These are phyloP conservation scores for Acarospora socialis DNA, from an alignment of 2,329 filamentous ascomycete species.

Conservation along the genomic window DNA sequence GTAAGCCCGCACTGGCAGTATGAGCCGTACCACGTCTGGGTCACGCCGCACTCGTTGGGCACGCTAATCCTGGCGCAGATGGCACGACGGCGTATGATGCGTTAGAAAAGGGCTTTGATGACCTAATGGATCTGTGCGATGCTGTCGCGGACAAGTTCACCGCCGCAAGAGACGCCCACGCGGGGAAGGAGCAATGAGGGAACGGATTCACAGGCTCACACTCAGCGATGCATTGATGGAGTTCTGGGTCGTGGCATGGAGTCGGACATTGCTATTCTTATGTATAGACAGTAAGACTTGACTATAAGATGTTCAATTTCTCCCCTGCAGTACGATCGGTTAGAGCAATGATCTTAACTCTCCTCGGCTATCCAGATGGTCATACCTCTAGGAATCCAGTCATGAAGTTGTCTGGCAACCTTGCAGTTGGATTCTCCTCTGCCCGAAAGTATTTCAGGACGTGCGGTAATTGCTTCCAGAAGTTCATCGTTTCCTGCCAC, in stretches of 20 bases:
- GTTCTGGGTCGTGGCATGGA: no score
- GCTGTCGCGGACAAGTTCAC: conserved; percentile 86
- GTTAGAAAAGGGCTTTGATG: conserved; percentile 75
- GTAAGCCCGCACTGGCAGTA: conserved; percentile 48
- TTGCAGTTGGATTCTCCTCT: conserved; percentile 63
- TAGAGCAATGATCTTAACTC: background rate
- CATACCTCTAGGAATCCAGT: conserved; percentile 89
- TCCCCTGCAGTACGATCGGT: conserved; percentile 12
- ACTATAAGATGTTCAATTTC: no score
- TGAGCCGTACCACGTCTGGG: background rate
- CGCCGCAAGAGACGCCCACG: conserved; percentile 10
- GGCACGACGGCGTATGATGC: conserved; percentile 69
- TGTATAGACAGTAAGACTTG: no score
- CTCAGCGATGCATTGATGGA: background rate
- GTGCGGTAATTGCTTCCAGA: conserved; percentile 94
- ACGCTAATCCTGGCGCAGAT: conserved; percentile 36
- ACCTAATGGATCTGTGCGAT: conserved; percentile 84
- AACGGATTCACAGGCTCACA: background rate
- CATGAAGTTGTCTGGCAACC: conserved; percentile 82
- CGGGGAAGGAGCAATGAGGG: conserved; percentile 19
- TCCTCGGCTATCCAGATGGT: no score
- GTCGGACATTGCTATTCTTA: no score
- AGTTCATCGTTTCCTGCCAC: conserved; percentile 86
- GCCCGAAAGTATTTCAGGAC: conserved; percentile 93
- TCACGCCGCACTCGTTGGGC: background rate